Percentiles rank a stretch among this genome's conserved stretches.
phyloP scores from a whole-genome alignment of 345 rosid genomes.

The Excoecaria cochinchinensis region DNA sequence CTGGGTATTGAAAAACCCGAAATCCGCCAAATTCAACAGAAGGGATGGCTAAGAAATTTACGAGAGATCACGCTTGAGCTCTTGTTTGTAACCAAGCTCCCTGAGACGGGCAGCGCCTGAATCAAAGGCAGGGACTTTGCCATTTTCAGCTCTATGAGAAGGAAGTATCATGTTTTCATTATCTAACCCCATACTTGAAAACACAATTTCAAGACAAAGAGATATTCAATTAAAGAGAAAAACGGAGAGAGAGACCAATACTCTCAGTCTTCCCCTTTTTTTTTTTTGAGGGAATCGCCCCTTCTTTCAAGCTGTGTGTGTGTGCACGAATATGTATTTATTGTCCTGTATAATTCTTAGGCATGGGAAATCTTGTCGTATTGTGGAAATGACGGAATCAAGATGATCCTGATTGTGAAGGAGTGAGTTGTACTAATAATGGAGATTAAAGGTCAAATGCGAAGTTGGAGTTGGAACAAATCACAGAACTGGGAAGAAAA shows the following conservation, averaged over 20 bases:
- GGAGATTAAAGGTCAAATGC: not conserved
- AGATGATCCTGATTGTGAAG: not conserved
- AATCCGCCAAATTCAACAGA: not conserved
- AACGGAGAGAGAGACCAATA: not conserved
- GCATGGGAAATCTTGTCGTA: not conserved
- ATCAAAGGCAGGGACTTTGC: conserved; percentile 32
- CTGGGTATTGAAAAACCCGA: not conserved
- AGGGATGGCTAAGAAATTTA: conserved; percentile 32
- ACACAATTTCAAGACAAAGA: not conserved
- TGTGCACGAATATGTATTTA: not conserved
- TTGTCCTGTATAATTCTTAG: not conserved
- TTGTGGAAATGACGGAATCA: not conserved
- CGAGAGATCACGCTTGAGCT: conserved; percentile 96
- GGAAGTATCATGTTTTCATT: conserved; percentile 33
- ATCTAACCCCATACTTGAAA: conserved; percentile 17
- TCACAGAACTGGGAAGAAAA: not conserved
- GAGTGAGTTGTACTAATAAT: not conserved
- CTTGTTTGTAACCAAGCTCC: conserved; percentile 97
- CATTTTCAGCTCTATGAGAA: conserved; percentile 23
- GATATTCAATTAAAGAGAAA: not conserved
- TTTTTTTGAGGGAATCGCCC: not conserved
- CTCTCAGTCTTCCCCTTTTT: not conserved
- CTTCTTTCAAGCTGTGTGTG: not conserved
- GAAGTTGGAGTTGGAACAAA: not conserved
- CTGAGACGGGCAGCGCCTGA: conserved; percentile 70